These are phyloP conservation scores for Fusarium sp. DNA, from an alignment of 2,329 filamentous ascomycete species.

Conservation along the genomic window DNA sequence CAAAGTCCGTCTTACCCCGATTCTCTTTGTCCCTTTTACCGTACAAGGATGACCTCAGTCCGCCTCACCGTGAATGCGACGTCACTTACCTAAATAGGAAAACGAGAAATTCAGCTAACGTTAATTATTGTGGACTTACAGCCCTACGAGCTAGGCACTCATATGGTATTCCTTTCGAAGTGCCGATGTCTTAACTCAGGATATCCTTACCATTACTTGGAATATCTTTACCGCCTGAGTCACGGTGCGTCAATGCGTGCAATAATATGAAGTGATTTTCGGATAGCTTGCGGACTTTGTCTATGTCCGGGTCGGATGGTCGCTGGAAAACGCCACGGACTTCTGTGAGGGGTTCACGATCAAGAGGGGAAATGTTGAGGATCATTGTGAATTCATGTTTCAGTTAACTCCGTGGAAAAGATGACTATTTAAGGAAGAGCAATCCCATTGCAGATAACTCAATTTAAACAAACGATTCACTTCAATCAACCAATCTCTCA, in stretches of 20 bases:
- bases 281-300: slow-evolving; percentile 23
- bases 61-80: neutral
- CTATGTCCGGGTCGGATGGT: slow-evolving; percentile 27
- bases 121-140: neutral
- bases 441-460: neutral
- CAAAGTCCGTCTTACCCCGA: neutral
- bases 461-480: neutral
- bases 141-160: neutral
- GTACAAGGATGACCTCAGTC: neutral
- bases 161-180: neutral
- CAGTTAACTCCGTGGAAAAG: neutral
- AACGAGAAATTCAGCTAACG: slow-evolving; percentile 8
- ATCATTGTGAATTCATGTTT: slow-evolving; percentile 28
- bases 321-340: slow-evolving; percentile 5
- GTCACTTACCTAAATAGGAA: slow-evolving; percentile 18
- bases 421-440: slow-evolving; percentile 23
- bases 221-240: neutral
- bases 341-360: slow-evolving; percentile 24
- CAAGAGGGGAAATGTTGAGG: slow-evolving; percentile 16
- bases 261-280: neutral
- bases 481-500: neutral
- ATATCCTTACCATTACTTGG: neutral
- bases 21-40: neutral
- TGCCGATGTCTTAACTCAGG: neutral
- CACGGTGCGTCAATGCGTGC: neutral